Conservation (phyloP, 768 basidiomycete genomes). For the Baorangia bicolor region DNA sequence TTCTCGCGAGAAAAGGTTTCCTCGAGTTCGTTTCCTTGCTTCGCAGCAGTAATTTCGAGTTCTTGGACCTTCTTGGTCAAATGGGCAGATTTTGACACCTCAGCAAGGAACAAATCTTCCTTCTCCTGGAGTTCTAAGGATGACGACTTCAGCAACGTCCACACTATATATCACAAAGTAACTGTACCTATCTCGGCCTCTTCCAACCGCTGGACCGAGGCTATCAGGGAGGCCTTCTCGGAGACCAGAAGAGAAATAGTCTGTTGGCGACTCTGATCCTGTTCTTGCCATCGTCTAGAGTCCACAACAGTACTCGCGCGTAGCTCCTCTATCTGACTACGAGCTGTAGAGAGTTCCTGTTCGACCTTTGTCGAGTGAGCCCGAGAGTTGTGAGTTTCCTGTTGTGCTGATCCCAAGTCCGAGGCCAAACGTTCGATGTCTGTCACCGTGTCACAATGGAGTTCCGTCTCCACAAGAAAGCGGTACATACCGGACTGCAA, state of each 20-base stretch:
- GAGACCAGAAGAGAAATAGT: conserved; percentile 77
- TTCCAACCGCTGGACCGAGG: conserved; percentile 59
- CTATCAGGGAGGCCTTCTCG: conserved; percentile 61
- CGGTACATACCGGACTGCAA: conserved; percentile 23
- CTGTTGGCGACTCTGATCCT: conserved; percentile 59
- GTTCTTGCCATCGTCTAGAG: conserved; percentile 26
- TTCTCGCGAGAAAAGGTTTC: conserved; percentile 45
- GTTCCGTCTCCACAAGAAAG: conserved; percentile 25
- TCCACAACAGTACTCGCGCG: conserved; percentile 10
- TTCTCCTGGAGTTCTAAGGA: conserved; percentile 44
- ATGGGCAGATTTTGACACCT: conserved; percentile 39
- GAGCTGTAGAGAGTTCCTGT: conserved; percentile 21
- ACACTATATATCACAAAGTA: not conserved
- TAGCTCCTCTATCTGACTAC: conserved; percentile 18
- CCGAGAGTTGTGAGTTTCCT: conserved; percentile 7
- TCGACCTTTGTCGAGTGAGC: conserved; percentile 18
- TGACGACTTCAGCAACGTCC: not conserved
- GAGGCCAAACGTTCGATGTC: conserved; percentile 19
- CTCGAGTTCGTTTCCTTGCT: conserved; percentile 43
- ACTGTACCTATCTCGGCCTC: conserved; percentile 61
- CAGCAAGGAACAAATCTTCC: conserved; percentile 41
- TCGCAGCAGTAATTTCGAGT: conserved; percentile 41
- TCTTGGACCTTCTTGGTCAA: conserved; percentile 44
- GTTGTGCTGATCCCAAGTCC: conserved; percentile 19
- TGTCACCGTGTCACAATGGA: conserved; percentile 24